These are phyloP conservation scores for Gyrodon lividus DNA, from an alignment of 768 basidiomycete species.

Conservation along the genomic window DNA sequence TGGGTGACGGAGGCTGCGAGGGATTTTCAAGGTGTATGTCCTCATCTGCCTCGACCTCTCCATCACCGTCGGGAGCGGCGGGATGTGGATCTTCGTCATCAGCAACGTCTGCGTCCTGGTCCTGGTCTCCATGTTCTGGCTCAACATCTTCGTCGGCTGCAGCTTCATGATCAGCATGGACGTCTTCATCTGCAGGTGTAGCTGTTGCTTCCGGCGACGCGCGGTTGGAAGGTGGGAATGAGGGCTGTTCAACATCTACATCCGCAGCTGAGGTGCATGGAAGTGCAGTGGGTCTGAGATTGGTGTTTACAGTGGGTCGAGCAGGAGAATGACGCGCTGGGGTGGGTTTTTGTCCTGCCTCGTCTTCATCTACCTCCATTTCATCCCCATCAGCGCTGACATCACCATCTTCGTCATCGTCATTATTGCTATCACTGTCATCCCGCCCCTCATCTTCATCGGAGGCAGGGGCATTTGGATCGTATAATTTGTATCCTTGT, in stretches of 20 bases:
- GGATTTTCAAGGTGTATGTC: conserved; percentile 28
- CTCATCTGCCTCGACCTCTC: conserved; percentile 32
- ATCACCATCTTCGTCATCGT: conserved; percentile 10
- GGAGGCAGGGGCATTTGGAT: conserved; percentile 17
- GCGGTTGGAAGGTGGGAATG: conserved; percentile 20
- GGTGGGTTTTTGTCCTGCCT: conserved; percentile 24
- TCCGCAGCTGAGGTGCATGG: conserved; percentile 16
- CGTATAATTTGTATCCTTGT: conserved; percentile 16
- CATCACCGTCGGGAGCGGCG: conserved; percentile 11
- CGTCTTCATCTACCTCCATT: conserved; percentile 33
- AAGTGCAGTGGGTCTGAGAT: conserved; percentile 6
- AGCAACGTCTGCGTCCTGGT: conserved; percentile 14
- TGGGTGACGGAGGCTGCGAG: conserved; percentile 25
- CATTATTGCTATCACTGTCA: background rate
- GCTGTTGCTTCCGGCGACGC: conserved; percentile 20
- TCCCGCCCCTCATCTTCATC: conserved; percentile 20
- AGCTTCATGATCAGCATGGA: conserved; percentile 8
- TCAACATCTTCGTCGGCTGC: conserved; percentile 32
- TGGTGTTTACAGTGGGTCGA: conserved; percentile 19
- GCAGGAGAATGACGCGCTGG: conserved; percentile 22
- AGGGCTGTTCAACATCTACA: conserved; percentile 19
- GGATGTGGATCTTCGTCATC: conserved; percentile 27
- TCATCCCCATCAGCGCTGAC: conserved; percentile 22
- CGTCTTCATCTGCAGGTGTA: conserved; percentile 17
- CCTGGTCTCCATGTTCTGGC: conserved; percentile 8